Base-by-base conservation (phyloP, 208 protist species). In the Wallacemonas sp. region DNA sequence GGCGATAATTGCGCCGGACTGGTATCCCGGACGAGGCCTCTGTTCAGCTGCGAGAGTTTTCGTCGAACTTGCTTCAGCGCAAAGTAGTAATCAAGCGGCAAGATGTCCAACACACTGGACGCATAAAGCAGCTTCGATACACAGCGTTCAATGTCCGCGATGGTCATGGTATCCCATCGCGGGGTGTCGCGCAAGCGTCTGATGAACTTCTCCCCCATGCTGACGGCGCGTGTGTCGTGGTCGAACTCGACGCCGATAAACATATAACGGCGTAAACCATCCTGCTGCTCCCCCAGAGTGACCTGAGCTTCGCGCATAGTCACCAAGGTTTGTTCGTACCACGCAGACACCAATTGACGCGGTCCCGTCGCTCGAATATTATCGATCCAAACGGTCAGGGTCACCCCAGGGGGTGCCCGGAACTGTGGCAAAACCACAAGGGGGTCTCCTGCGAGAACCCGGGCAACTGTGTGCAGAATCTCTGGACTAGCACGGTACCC, bases 61-160 rank as follows among this genome's bases (percentile, higher is more conserved):
- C 26, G 31, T 22, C 54, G 22, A n/a, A 61, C 54, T 61, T 42
- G 20, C 22, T 61, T 0, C 38, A 61, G 22, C 11, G 38, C 31
- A 20, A 61, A 61, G 38, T 61, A 33, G 20, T 61, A 61, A 31
- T 23, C 31, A 33, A 61, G 38, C 20, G 26, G 54, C 26, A 38
- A 16, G 10, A 1, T 38, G 31, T 1, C 26, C 26, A 23, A 10
- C 54, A 61, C 26, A 32, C 1, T 38, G n/a, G 31, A 31, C 31
- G 54, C 54, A 14, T 23, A 61, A 18, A 33, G 11, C 1, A 61
- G 31, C 31, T 38, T 31, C 26, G 54, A 61, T 38, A 61, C 54
- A 31, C 31, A 42, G 26, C 54, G 22, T 48, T 61, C 54, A 31
- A 61, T 61, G 11, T 61, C 54, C 54, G 31, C 54, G 22, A 61